These are phyloP conservation scores for Eucalyptus cloeziana DNA, from an alignment of 345 rosid species.

Conservation along the genomic window DNA sequence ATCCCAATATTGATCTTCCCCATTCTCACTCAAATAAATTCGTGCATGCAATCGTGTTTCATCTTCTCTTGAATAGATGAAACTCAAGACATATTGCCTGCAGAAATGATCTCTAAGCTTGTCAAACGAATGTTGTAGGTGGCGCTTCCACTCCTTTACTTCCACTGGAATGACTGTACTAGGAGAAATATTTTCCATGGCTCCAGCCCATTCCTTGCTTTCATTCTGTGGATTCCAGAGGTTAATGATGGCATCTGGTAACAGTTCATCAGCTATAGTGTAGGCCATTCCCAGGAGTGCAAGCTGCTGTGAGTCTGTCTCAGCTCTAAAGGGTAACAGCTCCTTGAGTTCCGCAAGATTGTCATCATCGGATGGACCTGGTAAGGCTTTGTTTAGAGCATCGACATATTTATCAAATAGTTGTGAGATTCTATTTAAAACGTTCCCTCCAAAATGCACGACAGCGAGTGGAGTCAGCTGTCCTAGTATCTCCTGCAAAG, in stretches of 20 bases:
- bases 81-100: conserved; percentile 84
- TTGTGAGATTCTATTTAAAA: conserved; percentile 60
- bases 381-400: conserved; percentile 63
- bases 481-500: conserved; percentile 67
- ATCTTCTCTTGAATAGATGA: conserved; percentile 94
- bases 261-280: conserved; percentile 75
- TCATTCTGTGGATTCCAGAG: conserved; percentile 58
- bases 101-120: conserved; percentile 91
- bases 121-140: conserved; percentile 83
- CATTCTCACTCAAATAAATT: conserved; percentile 58
- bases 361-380: conserved; percentile 89
- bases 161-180: conserved; percentile 37
- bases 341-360: conserved; percentile 75
- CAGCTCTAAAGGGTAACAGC: conserved; percentile 57
- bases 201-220: conserved; percentile 17
- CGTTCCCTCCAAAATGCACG: conserved; percentile 73
- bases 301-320: conserved; percentile 90
- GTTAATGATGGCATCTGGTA: conserved; percentile 46
- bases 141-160: conserved; percentile 87
- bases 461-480: conserved; percentile 66
- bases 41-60: conserved; percentile 64
- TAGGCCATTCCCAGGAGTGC: conserved; percentile 90
- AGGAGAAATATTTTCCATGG: conserved; percentile 23
- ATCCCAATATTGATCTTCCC: conserved; percentile 48
- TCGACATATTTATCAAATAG: conserved; percentile 81